Evolutionary conservation across 1,139 yeast genomes (phyloP).

Genomic region (Scheffersomyces illinoinensis): DNA sequence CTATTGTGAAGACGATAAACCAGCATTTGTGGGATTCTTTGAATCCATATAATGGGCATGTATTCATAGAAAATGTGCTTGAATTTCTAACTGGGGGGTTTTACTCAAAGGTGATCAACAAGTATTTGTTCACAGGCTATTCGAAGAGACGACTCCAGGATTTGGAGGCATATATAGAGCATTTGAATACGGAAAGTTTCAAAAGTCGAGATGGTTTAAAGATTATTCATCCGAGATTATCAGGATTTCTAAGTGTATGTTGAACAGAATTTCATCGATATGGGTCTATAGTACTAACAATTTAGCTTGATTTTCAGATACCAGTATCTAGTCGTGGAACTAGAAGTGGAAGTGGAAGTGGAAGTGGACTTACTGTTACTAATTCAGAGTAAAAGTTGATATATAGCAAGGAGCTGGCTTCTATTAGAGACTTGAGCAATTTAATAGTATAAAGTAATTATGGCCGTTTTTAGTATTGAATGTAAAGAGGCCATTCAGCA

Average conservation of each 20-base stretch:
- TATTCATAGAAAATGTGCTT: conserved; percentile 39
- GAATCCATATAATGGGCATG: conserved; percentile 32
- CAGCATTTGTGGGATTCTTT: conserved; percentile 38
- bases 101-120: conserved; percentile 22
- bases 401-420: not conserved
- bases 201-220: conserved; percentile 25
- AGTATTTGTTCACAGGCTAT: conserved; percentile 17
- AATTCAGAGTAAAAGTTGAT: not conserved
- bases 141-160: conserved; percentile 30
- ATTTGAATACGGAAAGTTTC: conserved; percentile 35
- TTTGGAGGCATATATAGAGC: conserved; percentile 48
- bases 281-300: conserved; percentile 8
- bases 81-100: conserved; percentile 50
- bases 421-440: not conserved
- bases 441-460: not conserved
- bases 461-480: no score
- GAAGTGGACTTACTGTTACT: not conserved
- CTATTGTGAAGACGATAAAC: conserved; percentile 51
- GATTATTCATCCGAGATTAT: conserved; percentile 53
- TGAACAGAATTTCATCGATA: conserved; percentile 1
- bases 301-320: conserved; percentile 49
- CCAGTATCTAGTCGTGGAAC: conserved; percentile 20
- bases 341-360: not conserved
- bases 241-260: conserved; percentile 65
- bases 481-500: not conserved